Evolutionary conservation across 495 filamentous ascomycete species (phyloP), one percentile per base, ranked within the genome.

Genomic region (Daldinia decipiens): DNA sequence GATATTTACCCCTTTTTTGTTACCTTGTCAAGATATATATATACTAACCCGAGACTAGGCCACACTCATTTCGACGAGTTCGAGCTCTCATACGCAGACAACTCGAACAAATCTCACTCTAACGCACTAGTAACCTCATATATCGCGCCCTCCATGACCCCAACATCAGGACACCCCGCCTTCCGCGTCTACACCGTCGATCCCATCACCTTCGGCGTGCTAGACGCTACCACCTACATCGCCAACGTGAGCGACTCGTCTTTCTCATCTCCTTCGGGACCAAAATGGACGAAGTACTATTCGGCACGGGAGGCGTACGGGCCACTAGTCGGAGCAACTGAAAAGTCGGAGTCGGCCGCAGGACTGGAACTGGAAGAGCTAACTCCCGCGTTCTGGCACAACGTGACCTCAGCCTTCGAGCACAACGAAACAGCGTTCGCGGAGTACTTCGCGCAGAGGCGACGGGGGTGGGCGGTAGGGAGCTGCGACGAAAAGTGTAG

Each of bases 111-210:
- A 9, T 61, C 59, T 8, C 55, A 65, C 13, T 61, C 76, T 11
- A 85, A 79, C 5, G 86, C 87, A 3, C 67, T 79, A 3, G 80
- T 79, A 45, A 78, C 82, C 26, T 82, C 80, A 5, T 89, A 86
- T 58, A 81, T 88, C 63, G 79, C 79, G 0, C 85, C 86, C 5
- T 81, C 83, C 8, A 69, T 89, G 74, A 87, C 86, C 0, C 86
- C 87, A 0, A 86, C 79, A 0, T 81, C 81, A 5, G 85, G 85
- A 15, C 77, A 81, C 11, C 83, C 86, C 0, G 79, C 85, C 2
- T 88, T 89, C 79, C 83, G 83, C 36, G 80, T 87, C n/a, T 88
- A 88, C 75, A 74, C 78, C 12, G 79, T 88, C 31, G 87, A 88
- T 60, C 85, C 86, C 0, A 82, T 80, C 15, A 88, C 82, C 0